Evolutionary conservation across 768 basidiomycete genomes (phyloP), one percentile per base, ranked within the genome.

Genomic region (Mrakia hoshinonis): DNA sequence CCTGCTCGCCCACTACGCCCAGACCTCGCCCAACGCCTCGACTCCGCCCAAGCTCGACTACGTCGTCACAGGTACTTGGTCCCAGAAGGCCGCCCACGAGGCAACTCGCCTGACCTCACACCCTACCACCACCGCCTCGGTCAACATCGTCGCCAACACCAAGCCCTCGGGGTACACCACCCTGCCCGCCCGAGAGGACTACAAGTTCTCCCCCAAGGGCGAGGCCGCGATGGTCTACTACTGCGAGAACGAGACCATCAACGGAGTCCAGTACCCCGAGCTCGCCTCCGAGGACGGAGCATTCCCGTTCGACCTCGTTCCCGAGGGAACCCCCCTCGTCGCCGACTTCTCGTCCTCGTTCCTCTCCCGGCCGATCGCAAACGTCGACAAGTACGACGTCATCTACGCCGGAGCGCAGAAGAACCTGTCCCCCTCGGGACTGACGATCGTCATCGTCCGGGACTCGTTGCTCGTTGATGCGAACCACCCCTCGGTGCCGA

Each of bases 181-280:
- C 74, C 86, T 98, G 77, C 93, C 96, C 11, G 81, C 86, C 13
- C 86, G 85, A 77, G 80, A 82, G 67, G 83, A 84, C 67, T 98
- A 89, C 84, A 78, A 80, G 12, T 92, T 97, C 82, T 89, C 89
- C 22, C 63, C 66, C 29, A 48, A 52, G 43, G 74, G 80, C n/a
- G 84, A 87, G 77, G 88, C 95, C 18, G 94, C 90, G 34, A 84
- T 94, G 75, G 87, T 97, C 72, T 98, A 95, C 82, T 98, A 96
- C 82, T 99, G 96, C 84, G 96, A 96, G 80, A 99, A 99, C 83
- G 96, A 99, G 83, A 99, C 96, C 18, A 89, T 98, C 70, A 89
- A 95, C 75, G 96, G 96, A 52, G 88, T 93, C 60, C 88, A 98
- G 82, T 98, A 90, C 81, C 82, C 87, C 2, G 78, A 82, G 65